Percentiles rank a stretch among this genome's conserved stretches.
Evolutionary conservation across 169 alveolate species (phyloP).

Genomic region (Theileria equi): DNA sequence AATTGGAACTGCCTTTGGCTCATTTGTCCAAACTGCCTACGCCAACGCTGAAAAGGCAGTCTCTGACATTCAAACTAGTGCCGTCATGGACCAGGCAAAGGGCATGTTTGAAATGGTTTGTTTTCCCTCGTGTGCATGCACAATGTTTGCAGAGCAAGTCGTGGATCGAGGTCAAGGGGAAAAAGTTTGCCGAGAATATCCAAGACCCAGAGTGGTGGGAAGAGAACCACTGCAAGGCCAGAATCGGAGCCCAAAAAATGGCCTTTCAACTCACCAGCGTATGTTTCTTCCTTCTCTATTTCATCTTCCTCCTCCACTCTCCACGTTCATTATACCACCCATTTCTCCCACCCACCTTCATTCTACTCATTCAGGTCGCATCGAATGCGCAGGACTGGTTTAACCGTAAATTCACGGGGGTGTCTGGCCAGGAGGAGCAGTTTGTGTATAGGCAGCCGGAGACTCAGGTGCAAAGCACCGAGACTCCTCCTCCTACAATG

Average conservation of each 20-base stretch:
- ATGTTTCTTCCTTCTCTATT: neutral
- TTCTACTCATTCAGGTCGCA: constrained; percentile 46
- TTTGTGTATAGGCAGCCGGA: neutral
- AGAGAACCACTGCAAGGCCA: constrained; percentile 41
- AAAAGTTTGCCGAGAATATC: constrained; percentile 43
- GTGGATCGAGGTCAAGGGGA: constrained; percentile 51
- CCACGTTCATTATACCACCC: no score
- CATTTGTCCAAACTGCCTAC: constrained; percentile 45
- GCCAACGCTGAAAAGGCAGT: constrained; percentile 53
- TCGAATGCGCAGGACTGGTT: constrained; percentile 47
- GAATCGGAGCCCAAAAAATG: constrained; percentile 48
- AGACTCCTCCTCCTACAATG: neutral
- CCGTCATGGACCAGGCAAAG: constrained; percentile 55
- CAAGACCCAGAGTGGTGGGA: constrained; percentile 69
- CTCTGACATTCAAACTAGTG: constrained; percentile 28
- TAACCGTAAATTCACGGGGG: constrained; percentile 33
- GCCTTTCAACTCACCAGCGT: constrained; percentile 43
- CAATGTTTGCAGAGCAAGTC: constrained; percentile 7
- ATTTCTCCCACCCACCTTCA: neutral
- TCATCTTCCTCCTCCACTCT: no score
- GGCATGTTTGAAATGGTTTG: constrained; percentile 41
- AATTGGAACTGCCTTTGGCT: constrained; percentile 29
- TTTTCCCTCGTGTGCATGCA: neutral
- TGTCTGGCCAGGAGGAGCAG: constrained; percentile 5
- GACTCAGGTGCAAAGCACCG: neutral